Evolutionary conservation across 2,329 filamentous ascomycete genomes (phyloP).

Genomic region (Colletotrichum destructivum): DNA sequence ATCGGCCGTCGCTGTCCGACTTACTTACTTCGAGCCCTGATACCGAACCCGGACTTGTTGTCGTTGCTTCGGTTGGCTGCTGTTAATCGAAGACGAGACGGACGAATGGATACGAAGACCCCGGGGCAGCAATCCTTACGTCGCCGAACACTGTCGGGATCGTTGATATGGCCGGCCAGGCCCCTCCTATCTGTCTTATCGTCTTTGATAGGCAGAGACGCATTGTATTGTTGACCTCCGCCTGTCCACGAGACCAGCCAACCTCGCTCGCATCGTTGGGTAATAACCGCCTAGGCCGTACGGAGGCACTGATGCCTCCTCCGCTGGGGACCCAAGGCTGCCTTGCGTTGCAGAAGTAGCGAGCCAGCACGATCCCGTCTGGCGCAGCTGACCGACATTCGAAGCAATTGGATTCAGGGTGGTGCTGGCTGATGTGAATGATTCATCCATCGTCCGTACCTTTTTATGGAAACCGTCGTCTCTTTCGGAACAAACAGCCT

Average conservation of each 20-base stretch:
- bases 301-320: neutral
- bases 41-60: conserved; percentile 4
- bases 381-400: conserved; percentile 12
- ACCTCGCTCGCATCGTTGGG: conserved; percentile 12
- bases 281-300: neutral
- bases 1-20: conserved; percentile 1
- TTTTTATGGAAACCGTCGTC: neutral
- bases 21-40: conserved; percentile 7
- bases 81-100: conserved; percentile 6
- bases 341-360: conserved; percentile 1
- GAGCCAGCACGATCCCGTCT: conserved; percentile 18
- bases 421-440: conserved; percentile 5
- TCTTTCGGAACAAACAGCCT: conserved; percentile 14
- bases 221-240: conserved; percentile 21
- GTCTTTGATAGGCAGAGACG: conserved; percentile 20
- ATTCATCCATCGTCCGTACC: neutral
- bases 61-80: conserved; percentile 3
- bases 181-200: conserved; percentile 36
- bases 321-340: conserved; percentile 15
- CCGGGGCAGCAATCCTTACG: conserved; percentile 18
- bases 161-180: too few species aligned
- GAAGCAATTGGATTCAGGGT: neutral
- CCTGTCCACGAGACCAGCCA: conserved; percentile 30
- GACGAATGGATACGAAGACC: conserved; percentile 26
- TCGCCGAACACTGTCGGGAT: neutral